Evolutionary conservation across 768 basidiomycete genomes (phyloP).

Genomic region (Coprinellus aureogranulatus): DNA sequence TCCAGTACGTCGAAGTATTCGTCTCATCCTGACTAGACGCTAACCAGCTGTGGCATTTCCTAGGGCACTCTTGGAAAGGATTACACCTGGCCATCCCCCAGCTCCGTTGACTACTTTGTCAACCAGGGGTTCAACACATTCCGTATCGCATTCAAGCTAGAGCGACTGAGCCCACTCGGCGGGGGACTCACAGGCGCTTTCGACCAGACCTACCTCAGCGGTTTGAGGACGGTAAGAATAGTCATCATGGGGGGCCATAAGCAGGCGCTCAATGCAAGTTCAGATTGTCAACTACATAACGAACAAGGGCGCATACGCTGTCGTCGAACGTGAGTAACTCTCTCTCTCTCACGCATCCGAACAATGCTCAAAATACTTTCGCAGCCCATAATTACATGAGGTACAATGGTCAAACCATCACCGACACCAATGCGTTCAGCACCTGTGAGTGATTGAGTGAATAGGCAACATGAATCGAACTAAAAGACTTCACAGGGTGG

Average conservation of each 20-base stretch:
- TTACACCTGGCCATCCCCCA: constrained; percentile 49
- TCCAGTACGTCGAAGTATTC: constrained; percentile 37
- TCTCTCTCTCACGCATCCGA: too few species aligned
- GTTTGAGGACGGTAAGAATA: constrained; percentile 42
- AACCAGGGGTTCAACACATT: constrained; percentile 58
- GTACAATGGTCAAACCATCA: constrained; percentile 52
- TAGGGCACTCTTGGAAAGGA: constrained; percentile 38
- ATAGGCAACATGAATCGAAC: background rate
- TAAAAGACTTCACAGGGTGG: constrained; percentile 43
- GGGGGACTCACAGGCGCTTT: constrained; percentile 54
- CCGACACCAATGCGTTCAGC: constrained; percentile 47
- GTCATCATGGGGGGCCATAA: too few species aligned
- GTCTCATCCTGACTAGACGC: background rate
- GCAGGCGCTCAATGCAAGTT: background rate
- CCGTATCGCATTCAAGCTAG: constrained; percentile 59
- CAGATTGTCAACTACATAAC: constrained; percentile 62
- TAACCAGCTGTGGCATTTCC: too few species aligned
- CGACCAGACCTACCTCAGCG: constrained; percentile 49
- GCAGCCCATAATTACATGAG: constrained; percentile 56
- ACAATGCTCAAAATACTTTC: constrained; percentile 5
- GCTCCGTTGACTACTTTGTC: constrained; percentile 51
- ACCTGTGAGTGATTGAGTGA: constrained; percentile 36
- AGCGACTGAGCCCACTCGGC: constrained; percentile 52
- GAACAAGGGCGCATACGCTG: constrained; percentile 50
- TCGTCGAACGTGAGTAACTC: constrained; percentile 43